Conservation (phyloP, 176 grass and related monocot species). For the Neostapfia colusana region DNA sequence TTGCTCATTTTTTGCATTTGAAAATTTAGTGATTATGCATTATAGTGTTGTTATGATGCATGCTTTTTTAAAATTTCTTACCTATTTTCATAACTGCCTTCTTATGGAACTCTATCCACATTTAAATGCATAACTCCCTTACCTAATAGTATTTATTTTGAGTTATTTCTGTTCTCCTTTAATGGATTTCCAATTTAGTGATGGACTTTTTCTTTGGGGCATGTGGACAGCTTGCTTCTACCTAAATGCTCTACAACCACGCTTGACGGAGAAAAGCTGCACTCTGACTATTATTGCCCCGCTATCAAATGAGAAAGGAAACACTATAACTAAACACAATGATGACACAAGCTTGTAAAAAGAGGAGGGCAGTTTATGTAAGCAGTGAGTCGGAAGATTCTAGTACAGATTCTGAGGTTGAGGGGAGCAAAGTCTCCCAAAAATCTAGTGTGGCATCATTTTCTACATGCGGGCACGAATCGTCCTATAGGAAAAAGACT, state of each 20-base stretch:
- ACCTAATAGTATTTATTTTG: not conserved
- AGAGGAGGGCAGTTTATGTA: conserved; percentile 44
- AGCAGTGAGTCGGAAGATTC: conserved; percentile 37
- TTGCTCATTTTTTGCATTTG: no score
- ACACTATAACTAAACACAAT: conserved; percentile 30
- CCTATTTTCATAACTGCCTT: not conserved
- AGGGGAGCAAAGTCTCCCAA: conserved; percentile 25
- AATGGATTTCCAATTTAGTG: not conserved
- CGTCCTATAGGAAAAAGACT: conserved; percentile 34
- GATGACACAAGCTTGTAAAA: conserved; percentile 42
- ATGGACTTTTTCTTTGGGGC: not conserved
- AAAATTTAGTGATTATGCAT: no score
- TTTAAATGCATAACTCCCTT: not conserved
- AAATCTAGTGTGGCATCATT: conserved; percentile 43
- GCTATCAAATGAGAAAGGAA: conserved; percentile 22
- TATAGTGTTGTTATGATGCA: no score
- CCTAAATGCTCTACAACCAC: conserved; percentile 20
- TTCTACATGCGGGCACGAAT: conserved; percentile 29
- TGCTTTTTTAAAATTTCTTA: not conserved
- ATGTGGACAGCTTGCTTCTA: conserved; percentile 21
- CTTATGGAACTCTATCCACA: not conserved
- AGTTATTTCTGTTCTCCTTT: not conserved
- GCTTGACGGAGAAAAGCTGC: not conserved
- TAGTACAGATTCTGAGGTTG: conserved; percentile 39
- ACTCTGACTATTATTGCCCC: conserved; percentile 1